Evolutionary conservation across 805 yeast genomes (phyloP).

Genomic region (Ogataea saltuana): DNA sequence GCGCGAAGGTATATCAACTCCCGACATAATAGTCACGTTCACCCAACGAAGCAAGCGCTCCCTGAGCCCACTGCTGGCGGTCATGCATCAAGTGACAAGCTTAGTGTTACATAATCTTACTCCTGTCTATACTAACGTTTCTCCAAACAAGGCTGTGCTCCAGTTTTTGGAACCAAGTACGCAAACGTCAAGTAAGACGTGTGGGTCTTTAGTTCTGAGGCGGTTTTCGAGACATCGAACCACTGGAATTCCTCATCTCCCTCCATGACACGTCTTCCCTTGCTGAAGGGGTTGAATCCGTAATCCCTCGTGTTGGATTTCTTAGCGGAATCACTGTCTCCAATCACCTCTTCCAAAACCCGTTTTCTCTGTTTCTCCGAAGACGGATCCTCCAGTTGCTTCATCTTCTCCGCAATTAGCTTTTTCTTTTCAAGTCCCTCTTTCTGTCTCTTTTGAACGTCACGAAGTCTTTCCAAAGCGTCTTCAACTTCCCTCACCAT

Average conservation of each 20-base stretch:
- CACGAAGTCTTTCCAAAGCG: constrained; percentile 75
- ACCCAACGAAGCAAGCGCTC: no score
- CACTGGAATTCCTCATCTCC: constrained; percentile 83
- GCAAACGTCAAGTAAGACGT: constrained; percentile 96
- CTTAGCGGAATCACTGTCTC: constrained; percentile 15
- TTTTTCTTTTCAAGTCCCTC: constrained; percentile 64
- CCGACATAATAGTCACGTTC: no score
- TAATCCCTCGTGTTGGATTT: constrained; percentile 33
- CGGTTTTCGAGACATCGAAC: constrained; percentile 82
- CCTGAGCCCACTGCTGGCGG: no score
- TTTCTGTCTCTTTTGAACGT: constrained; percentile 69
- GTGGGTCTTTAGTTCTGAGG: constrained; percentile 85
- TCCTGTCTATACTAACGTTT: no score
- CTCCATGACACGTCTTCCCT: constrained; percentile 79
- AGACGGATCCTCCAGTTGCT: constrained; percentile 32
- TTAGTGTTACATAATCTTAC: no score
- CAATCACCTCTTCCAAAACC: constrained; percentile 21
- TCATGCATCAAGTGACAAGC: no score
- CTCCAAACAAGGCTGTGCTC: no score
- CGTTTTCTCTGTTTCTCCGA: constrained; percentile 23
- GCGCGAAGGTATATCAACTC: no score
- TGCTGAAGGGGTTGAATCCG: constrained; percentile 91
- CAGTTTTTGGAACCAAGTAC: constrained; percentile 35
- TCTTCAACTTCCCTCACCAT: constrained; percentile 83
- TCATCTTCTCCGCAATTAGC: constrained; percentile 28